A percentile compares a stretch with the other conserved stretches of the same genome.
phyloP scores from a whole-genome alignment of 805 yeast genomes.

The Yamadazyma nakazawae region DNA sequence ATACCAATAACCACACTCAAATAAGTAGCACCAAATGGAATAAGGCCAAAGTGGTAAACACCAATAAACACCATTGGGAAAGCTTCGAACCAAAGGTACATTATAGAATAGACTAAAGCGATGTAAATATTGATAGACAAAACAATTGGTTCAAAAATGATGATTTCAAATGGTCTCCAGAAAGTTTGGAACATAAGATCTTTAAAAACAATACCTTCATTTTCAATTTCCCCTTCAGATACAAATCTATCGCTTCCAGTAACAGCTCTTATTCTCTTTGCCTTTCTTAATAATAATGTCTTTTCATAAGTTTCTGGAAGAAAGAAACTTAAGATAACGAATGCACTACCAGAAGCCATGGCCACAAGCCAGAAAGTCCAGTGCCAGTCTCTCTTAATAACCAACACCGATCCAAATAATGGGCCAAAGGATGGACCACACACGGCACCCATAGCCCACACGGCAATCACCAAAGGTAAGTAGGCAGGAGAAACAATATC shows the following conservation, averaged over 20 bases:
- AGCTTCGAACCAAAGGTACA: constrained; percentile 55
- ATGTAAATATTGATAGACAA: constrained; percentile 49
- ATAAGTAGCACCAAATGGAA: constrained; percentile 49
- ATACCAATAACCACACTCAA: constrained; percentile 48
- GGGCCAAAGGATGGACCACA: constrained; percentile 59
- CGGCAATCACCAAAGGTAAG: constrained; percentile 45
- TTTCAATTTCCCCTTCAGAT: constrained; percentile 38
- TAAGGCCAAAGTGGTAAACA: constrained; percentile 43
- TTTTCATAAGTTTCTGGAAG: constrained; percentile 50
- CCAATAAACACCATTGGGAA: constrained; percentile 49
- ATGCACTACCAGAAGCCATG: constrained; percentile 20
- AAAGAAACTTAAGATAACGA: constrained; percentile 27
- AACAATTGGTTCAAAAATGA: constrained; percentile 54
- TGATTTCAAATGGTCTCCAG: constrained; percentile 47
- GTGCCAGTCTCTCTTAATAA: constrained; percentile 19
- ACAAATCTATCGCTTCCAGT: constrained; percentile 50
- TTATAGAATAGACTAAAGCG: constrained; percentile 50
- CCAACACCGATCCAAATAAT: constrained; percentile 49
- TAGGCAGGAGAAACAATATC: constrained; percentile 44
- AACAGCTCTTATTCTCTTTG: constrained; percentile 41
- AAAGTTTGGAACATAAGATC: constrained; percentile 20
- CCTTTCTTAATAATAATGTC: constrained; percentile 47
- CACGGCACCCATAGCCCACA: constrained; percentile 54
- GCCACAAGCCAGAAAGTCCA: constrained; percentile 53
- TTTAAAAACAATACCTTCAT: constrained; percentile 8